These are phyloP conservation scores for Hebeloma cylindrosporum DNA, from an alignment of 768 basidiomycete species.

Conservation along the genomic window DNA sequence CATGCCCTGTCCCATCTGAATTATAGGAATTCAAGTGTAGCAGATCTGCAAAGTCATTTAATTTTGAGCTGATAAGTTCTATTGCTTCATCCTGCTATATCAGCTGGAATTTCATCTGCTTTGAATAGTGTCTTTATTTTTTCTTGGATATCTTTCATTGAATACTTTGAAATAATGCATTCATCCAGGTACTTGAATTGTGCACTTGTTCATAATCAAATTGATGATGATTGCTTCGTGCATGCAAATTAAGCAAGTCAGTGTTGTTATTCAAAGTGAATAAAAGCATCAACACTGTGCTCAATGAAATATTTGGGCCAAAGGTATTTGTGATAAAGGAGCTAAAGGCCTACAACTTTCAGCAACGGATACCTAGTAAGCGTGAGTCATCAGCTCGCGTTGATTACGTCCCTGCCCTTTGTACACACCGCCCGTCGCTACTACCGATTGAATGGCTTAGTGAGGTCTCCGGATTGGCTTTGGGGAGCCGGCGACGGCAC, in stretches of 20 bases:
- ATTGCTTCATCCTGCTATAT: not conserved
- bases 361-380: slow-evolving; percentile 90
- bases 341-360: slow-evolving; percentile 45
- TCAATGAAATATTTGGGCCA: not conserved
- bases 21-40: not conserved
- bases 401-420: slow-evolving; percentile 91
- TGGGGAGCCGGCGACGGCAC: slow-evolving; percentile 54
- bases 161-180: not conserved
- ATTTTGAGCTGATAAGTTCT: not conserved
- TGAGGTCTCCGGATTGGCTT: slow-evolving; percentile 82
- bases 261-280: not conserved
- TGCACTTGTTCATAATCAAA: not conserved
- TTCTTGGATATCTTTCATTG: not conserved
- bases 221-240: not conserved
- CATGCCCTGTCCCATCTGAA: not conserved
- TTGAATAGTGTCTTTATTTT: not conserved
- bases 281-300: slow-evolving; percentile 2
- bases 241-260: not conserved
- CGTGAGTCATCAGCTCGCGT: slow-evolving; percentile 86
- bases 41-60: not conserved
- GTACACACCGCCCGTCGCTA: slow-evolving; percentile 90
- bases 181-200: not conserved
- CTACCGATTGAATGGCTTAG: slow-evolving; percentile 91
- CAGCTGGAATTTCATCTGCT: not conserved
- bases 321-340: not conserved